Base-by-base conservation (phyloP, 495 filamentous ascomycete genomes). In the Immersiella caudata region DNA sequence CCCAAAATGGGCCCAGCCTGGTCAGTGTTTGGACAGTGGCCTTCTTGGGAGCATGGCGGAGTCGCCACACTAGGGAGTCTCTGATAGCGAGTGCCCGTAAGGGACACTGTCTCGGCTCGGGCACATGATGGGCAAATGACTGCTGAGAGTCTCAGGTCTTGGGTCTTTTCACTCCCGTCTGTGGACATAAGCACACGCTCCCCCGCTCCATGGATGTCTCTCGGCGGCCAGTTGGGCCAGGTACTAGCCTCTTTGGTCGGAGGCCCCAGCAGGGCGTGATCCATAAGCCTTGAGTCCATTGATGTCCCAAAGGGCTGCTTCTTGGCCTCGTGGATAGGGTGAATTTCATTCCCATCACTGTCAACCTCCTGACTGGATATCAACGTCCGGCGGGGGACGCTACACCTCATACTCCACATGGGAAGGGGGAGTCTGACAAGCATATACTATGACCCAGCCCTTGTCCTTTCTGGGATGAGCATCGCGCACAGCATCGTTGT, bases 341-440 rank as follows among this genome's bases (percentile, higher is more conserved):
- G 40, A 46, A 18, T 18, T 46, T 46, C 40, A 12, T 18, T 46
- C 11, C 6, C 40, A 2, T 2, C 40, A 46, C 40, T 2, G 16
- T 46, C 2, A 2, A 12, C 14, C 16, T 46, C 40, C 40, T 46
- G 40, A 46, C 40, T 46, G 40, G 40, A 46, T 46, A 46, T 46
- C 40, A 46, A 18, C 11, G 40, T 18, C 14, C 40, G 40, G 40
- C 40, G 5, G 40, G 40, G 8, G 40, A 46, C 40, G 40, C 40
- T 46, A 46, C 11, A 46, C 40, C 40, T 46, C 5, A 46, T 4
- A 46, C 40, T 14, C 59, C 59, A 16, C 59, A 62, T 62, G 60
- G 60, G 60, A 62, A 51, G 22, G 60, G 60, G 60, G 60, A 49
- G 40, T 62, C 60, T 46, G 40, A 46, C 14, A 46, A 46, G 40